A percentile compares a stretch with the other conserved stretches of the same genome.
phyloP scores from a whole-genome alignment of 202 grass and related monocot species.

The Dendrocalamus latiflorus region DNA sequence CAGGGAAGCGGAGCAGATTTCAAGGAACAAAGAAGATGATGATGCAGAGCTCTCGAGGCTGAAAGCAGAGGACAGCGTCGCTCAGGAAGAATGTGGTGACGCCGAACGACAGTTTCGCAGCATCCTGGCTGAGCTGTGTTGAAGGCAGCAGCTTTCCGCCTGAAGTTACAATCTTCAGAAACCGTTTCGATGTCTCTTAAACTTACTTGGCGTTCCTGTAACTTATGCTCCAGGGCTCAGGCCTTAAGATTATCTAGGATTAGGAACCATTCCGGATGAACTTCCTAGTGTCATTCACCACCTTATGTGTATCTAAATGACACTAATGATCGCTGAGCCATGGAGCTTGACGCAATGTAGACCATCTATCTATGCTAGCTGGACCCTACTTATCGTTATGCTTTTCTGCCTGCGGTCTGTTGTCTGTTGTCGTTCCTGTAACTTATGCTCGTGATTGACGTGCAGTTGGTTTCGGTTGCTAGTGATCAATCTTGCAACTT shows the following conservation, averaged over 20 bases:
- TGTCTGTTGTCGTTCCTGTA: neutral
- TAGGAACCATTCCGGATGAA: neutral
- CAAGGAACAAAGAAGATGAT: slow-evolving; percentile 2
- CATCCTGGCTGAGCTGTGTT: neutral
- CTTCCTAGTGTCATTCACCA: neutral
- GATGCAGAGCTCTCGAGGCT: slow-evolving; percentile 21
- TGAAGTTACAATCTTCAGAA: neutral
- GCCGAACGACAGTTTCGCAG: neutral
- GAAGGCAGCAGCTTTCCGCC: neutral
- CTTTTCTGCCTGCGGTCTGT: neutral
- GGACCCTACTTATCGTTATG: neutral
- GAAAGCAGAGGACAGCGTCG: neutral
- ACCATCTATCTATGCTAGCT: neutral
- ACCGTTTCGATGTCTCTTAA: neutral
- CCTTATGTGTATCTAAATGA: neutral
- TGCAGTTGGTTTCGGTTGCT: neutral
- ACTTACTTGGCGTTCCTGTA: neutral
- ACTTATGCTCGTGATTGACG: neutral
- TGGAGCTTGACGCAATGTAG: neutral
- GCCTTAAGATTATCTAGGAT: neutral
- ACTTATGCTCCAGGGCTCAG: neutral
- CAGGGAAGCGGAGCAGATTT: slow-evolving; percentile 3
- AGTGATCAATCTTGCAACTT: neutral
- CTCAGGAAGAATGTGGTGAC: neutral
- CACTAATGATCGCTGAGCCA: neutral